These are phyloP conservation scores for Sporodiniella umbellata DNA, from an alignment of 371 early-diverging fungal species.

Conservation along the genomic window DNA sequence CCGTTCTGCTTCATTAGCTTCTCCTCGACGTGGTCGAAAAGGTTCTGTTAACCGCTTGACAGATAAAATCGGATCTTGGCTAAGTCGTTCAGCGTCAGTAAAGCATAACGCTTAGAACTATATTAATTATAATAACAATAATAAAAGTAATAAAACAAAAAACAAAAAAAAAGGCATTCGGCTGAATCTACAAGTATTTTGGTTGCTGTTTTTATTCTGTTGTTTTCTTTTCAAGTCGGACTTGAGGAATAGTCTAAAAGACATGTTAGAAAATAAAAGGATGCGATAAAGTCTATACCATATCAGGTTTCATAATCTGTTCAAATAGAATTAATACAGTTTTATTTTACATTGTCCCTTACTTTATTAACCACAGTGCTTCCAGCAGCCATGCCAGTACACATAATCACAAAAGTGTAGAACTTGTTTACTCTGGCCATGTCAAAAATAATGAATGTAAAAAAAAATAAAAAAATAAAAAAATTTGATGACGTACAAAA, in stretches of 20 bases:
- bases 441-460: too few species aligned
- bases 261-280: not conserved
- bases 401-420: conserved; percentile 35
- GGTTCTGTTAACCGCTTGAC: conserved; percentile 19
- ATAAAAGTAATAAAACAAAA: too few species aligned
- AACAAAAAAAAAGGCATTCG: too few species aligned
- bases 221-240: conserved; percentile 9
- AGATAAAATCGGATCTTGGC: conserved; percentile 24
- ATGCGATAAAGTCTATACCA: conserved; percentile 17
- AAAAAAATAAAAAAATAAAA: conserved; percentile 1
- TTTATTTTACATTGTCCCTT: not conserved
- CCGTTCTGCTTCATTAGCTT: conserved; percentile 13
- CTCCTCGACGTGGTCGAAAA: conserved; percentile 3
- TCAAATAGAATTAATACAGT: not conserved
- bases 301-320: conserved; percentile 37
- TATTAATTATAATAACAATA: too few species aligned
- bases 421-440: conserved; percentile 41
- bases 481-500: not conserved
- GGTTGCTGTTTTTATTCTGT: not conserved
- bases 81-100: conserved; percentile 23
- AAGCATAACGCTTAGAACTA: conserved; percentile 3
- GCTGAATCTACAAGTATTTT: too few species aligned
- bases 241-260: conserved; percentile 16
- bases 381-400: conserved; percentile 46
- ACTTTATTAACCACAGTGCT: conserved; percentile 47